Base-by-base conservation (phyloP, 768 basidiomycete species). In the Boletellus sp. region DNA sequence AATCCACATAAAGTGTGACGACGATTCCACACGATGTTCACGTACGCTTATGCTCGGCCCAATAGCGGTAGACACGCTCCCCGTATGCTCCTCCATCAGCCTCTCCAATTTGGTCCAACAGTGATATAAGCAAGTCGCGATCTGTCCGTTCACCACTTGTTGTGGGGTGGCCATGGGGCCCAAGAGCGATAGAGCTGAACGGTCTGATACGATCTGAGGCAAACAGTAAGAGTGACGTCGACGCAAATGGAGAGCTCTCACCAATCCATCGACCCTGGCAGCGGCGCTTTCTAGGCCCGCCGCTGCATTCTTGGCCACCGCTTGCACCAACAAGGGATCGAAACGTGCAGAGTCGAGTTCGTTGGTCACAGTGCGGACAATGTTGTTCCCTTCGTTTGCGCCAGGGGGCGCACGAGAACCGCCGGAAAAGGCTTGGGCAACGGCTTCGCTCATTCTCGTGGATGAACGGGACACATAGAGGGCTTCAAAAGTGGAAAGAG, bases 391-490 rank as follows among this genome's bases (percentile, higher is more conserved):
- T 47, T 97, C 94, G 34, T 74, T 78, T 26, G 81, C 72, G 0
- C 84, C 84, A 3, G 91, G 93, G 10, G 85, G 87, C 7, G 76
- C 68, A 20, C 87, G 83, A 34, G 74, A 59, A 0, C 90, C 87
- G 19, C 84, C 81, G 0, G 85, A 77, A 59, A 95, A 85, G 0
- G 90, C 85, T 47, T 88, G 81, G 2, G 64, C 81, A 35, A 95
- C 81, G 2, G 79, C 75, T 58, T 98, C 96, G 53, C 86, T 93
- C 58, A 98, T 77, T 45, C 90, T 82, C 51, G 81, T 87, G 0
- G 85, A 80, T 0, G 90, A 90, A 26, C 90, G 84, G 2, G 90
- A 81, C 3, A 98, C 78, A 68, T 97, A 99, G n/a, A 89, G 76
- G 0, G 85, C 74, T 64, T 98, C 96, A 55, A 98, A 87, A 8